These are phyloP conservation scores for Triticum urartu DNA, from an alignment of 176 grass and related monocot genomes.

Conservation along the genomic window DNA sequence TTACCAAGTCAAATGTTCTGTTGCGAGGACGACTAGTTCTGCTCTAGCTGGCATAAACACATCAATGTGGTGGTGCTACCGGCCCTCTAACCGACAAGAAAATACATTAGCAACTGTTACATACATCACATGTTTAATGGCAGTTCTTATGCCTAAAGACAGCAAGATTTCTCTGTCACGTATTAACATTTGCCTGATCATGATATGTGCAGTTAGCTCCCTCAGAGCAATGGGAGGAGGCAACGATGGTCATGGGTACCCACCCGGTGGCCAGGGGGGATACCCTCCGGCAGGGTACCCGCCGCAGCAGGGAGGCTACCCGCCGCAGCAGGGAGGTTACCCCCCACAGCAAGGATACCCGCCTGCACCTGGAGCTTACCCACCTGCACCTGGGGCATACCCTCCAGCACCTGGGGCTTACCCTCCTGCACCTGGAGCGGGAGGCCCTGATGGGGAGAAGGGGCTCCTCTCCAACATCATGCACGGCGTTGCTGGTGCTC, in stretches of 20 bases:
- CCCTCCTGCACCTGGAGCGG: not conserved
- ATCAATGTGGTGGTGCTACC: not conserved
- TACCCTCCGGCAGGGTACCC: not conserved
- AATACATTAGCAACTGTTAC: too few relatives aligned
- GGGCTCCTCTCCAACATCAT: not conserved
- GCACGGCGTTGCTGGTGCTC: not conserved
- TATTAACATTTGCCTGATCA: not conserved
- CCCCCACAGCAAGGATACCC: not conserved
- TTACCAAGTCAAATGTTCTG: not conserved
- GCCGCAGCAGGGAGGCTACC: not conserved
- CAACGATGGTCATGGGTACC: not conserved
- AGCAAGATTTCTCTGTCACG: too few relatives aligned
- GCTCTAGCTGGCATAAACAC: not conserved
- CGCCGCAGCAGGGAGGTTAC: too few relatives aligned
- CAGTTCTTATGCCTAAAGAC: not conserved
- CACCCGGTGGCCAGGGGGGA: not conserved
- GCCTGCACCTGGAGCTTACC: not conserved
- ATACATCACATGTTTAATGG: too few relatives aligned
- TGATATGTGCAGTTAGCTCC: not conserved
- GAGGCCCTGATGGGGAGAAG: not conserved
- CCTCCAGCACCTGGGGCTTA: not conserved
- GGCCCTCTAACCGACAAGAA: not conserved
- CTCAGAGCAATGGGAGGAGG: not conserved
- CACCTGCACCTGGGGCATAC: not conserved
- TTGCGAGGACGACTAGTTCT: not conserved